Conservation (phyloP, 176 grass and related monocot genomes). For the Lolium multiflorum region DNA sequence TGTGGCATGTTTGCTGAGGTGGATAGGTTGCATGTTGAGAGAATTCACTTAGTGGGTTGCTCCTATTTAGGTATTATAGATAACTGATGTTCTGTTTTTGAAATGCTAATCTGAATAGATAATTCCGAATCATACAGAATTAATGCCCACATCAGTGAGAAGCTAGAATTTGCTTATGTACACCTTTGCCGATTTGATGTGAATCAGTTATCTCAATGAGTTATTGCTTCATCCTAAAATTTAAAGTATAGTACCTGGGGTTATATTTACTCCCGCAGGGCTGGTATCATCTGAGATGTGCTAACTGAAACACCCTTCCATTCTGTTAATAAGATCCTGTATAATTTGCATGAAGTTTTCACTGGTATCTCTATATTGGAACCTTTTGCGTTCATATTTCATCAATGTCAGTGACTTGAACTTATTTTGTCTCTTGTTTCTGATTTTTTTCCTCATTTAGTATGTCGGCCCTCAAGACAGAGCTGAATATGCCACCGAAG, state of each 20-base stretch:
- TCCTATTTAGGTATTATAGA: too few relatives aligned
- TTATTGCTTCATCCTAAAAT: background rate
- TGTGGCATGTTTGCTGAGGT: too few relatives aligned
- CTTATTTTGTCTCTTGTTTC: conserved; percentile 2
- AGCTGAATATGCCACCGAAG: conserved; percentile 67
- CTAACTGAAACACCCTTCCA: background rate
- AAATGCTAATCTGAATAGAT: background rate
- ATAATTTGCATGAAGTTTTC: conserved; percentile 13
- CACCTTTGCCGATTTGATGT: background rate
- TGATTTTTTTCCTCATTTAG: conserved; percentile 35
- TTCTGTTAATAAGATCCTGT: conserved; percentile 7
- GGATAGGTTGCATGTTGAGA: too few relatives aligned
- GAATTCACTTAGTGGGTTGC: too few relatives aligned
- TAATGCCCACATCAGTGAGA: conserved; percentile 13
- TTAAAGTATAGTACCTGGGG: background rate
- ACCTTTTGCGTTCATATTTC: background rate
- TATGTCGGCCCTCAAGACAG: conserved; percentile 63
- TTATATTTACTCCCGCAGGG: background rate
- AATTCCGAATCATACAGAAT: background rate
- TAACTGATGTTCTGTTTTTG: background rate
- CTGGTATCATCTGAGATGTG: background rate
- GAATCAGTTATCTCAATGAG: background rate
- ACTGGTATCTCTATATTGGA: background rate
- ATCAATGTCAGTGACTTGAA: background rate
- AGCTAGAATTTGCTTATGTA: background rate